Conservation (phyloP, 2,329 filamentous ascomycete genomes). For the Gnomoniopsis smithogilvyi region DNA sequence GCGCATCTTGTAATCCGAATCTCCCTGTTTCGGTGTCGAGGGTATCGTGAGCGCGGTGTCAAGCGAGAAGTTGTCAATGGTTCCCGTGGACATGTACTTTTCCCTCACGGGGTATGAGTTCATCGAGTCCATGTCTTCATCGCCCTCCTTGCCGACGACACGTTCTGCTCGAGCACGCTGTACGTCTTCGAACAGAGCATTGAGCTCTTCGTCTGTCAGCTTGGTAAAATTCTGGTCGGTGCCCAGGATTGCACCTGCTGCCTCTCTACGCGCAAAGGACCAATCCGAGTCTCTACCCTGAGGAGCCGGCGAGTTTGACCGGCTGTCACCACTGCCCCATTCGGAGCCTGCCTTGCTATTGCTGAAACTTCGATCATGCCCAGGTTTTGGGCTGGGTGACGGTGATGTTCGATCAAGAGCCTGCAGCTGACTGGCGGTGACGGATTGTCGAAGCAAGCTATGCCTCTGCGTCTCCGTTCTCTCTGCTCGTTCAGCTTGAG, state of each 20-base stretch:
- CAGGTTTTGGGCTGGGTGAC: conserved; percentile 56
- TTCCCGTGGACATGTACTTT: conserved; percentile 93
- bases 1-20: conserved; percentile 71
- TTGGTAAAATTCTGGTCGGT: conserved; percentile 88
- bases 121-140: conserved; percentile 86
- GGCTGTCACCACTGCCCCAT: conserved; percentile 64
- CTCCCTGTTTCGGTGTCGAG: conserved; percentile 78
- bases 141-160: conserved; percentile 70
- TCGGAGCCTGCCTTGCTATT: conserved; percentile 74
- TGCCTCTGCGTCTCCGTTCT: conserved; percentile 54
- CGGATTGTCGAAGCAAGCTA: conserved; percentile 81
- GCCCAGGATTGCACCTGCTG: conserved; percentile 85
- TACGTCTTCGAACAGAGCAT: conserved; percentile 89
- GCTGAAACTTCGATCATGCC: conserved; percentile 77
- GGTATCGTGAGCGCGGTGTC: conserved; percentile 94
- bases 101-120: conserved; percentile 86
- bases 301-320: conserved; percentile 76
- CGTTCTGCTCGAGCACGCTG: conserved; percentile 79
- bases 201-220: conserved; percentile 89
- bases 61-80: conserved; percentile 91
- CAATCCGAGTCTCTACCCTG: conserved; percentile 84
- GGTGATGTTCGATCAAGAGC: conserved; percentile 54
- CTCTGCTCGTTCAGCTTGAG: conserved; percentile 85
- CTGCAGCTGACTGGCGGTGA: conserved; percentile 60
- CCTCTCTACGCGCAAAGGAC: conserved; percentile 89